phyloP scores from a whole-genome alignment of 2,329 filamentous ascomycete genomes.

The Fusarium agapanthi region DNA sequence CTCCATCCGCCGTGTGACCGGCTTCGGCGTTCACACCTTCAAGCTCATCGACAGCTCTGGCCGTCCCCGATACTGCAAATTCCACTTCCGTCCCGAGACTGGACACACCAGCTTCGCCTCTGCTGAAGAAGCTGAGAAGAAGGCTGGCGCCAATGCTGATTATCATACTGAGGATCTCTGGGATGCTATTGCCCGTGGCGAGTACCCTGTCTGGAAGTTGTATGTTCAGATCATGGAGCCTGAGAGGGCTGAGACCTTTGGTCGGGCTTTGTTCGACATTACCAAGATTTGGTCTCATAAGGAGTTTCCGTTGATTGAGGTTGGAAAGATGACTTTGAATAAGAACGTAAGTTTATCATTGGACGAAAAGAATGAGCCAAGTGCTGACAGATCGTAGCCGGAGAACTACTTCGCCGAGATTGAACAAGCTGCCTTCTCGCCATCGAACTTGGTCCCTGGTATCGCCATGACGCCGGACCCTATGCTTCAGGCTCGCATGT shows the following conservation, averaged over 20 bases:
- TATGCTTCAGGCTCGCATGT: constrained; percentile 11
- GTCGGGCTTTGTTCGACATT: constrained; percentile 63
- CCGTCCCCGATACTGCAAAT: constrained; percentile 13
- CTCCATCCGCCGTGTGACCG: constrained; percentile 9
- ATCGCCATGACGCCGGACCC: neutral
- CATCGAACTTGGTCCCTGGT: neutral
- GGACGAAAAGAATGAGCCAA: accelerated
- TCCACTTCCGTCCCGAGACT: constrained; percentile 17
- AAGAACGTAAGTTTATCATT: constrained; percentile 28
- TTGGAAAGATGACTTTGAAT: constrained; percentile 62
- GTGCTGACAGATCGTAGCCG: neutral
- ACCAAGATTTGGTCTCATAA: constrained; percentile 64
- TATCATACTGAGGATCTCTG: constrained; percentile 28
- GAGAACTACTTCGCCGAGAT: constrained; percentile 13
- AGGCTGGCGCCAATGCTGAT: constrained; percentile 16
- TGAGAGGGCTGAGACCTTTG: constrained; percentile 57
- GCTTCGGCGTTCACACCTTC: constrained; percentile 20
- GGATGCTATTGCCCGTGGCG: constrained; percentile 54
- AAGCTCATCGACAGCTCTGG: constrained; percentile 6
- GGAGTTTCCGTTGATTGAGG: constrained; percentile 56
- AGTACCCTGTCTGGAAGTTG: constrained; percentile 60
- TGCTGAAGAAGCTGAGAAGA: neutral
- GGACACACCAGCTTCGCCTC: neutral
- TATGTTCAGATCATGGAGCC: constrained; percentile 64
- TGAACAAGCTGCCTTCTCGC: constrained; percentile 7